These are phyloP conservation scores for Coniosporium tulheliwenetii DNA, from an alignment of 2,329 filamentous ascomycete genomes.

Conservation along the genomic window DNA sequence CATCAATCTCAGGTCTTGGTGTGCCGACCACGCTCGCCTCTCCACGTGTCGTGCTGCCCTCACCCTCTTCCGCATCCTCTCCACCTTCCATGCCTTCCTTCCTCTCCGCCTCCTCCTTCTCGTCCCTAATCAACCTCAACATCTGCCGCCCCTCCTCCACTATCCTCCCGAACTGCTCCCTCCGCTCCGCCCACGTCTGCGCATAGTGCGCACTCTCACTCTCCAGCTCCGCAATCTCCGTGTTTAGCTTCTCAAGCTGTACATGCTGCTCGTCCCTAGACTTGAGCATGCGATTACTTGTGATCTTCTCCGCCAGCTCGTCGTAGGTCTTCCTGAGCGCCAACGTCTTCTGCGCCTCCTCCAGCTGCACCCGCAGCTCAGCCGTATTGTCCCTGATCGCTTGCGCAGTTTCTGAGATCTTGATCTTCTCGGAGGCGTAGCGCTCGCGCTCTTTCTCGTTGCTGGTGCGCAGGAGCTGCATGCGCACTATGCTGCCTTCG, in stretches of 20 bases:
- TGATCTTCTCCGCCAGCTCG: slow-evolving; percentile 74
- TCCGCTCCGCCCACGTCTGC: slow-evolving; percentile 67
- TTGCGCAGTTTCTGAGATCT: slow-evolving; percentile 65
- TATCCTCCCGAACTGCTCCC: slow-evolving; percentile 75
- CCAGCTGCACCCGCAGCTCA: slow-evolving; percentile 57
- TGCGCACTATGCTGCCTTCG: slow-evolving; percentile 69
- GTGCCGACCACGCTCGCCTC: slow-evolving; percentile 25
- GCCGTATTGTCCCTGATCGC: slow-evolving; percentile 61
- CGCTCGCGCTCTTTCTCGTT: slow-evolving; percentile 72
- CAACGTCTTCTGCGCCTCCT: slow-evolving; percentile 59
- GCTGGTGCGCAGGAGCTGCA: slow-evolving; percentile 72
- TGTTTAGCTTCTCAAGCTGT: slow-evolving; percentile 66
- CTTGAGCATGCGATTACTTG: slow-evolving; percentile 61
- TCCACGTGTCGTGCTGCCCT: slow-evolving; percentile 19
- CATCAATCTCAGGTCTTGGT: slow-evolving; percentile 22
- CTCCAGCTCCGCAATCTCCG: slow-evolving; percentile 78
- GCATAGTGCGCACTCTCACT: slow-evolving; percentile 70
- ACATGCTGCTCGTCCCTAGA: slow-evolving; percentile 70
- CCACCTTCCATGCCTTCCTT: slow-evolving; percentile 68
- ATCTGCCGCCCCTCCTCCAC: slow-evolving; percentile 84
- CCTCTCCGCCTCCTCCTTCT: slow-evolving; percentile 86
- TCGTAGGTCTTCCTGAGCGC: slow-evolving; percentile 75
- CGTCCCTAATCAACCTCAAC: slow-evolving; percentile 73
- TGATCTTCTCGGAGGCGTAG: slow-evolving; percentile 65
- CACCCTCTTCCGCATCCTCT: slow-evolving; percentile 39